These are phyloP conservation scores for Mucor irregularis DNA, from an alignment of 371 early-diverging fungal genomes.

Conservation along the genomic window DNA sequence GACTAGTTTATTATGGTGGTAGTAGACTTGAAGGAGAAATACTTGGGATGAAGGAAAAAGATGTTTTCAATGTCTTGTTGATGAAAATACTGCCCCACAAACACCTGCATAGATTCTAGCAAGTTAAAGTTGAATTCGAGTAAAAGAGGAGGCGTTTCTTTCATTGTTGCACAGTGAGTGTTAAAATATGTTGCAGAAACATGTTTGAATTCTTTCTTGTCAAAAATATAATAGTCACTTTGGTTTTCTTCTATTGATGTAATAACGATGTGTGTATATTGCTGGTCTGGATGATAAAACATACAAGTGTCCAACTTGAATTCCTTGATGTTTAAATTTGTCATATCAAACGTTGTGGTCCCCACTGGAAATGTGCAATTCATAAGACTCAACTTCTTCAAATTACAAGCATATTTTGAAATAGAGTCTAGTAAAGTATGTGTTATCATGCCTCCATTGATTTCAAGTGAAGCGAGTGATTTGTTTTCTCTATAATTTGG, in stretches of 20 bases:
- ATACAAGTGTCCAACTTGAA: neutral
- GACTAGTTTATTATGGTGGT: neutral
- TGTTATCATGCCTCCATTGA: neutral
- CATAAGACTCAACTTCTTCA: neutral
- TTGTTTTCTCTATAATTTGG: neutral
- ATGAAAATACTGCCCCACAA: too few species aligned
- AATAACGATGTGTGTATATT: neutral
- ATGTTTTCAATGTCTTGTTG: too few species aligned
- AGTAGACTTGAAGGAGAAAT: neutral
- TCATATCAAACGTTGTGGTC: neutral
- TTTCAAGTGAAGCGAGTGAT: neutral
- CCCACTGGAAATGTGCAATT: neutral
- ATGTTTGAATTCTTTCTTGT: neutral
- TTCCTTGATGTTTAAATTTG: neutral
- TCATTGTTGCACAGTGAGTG: too few species aligned
- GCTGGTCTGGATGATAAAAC: neutral
- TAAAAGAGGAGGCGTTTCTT: too few species aligned
- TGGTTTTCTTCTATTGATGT: neutral
- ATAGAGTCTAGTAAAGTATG: neutral
- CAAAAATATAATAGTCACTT: neutral
- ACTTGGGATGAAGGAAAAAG: too few species aligned
- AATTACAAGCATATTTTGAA: neutral
- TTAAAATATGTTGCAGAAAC: too few species aligned
- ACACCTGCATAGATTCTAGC: too few species aligned
- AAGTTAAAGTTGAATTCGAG: too few species aligned